phyloP scores from a whole-genome alignment of 2,329 filamentous ascomycete genomes.

The Colletotrichum acutatum region DNA sequence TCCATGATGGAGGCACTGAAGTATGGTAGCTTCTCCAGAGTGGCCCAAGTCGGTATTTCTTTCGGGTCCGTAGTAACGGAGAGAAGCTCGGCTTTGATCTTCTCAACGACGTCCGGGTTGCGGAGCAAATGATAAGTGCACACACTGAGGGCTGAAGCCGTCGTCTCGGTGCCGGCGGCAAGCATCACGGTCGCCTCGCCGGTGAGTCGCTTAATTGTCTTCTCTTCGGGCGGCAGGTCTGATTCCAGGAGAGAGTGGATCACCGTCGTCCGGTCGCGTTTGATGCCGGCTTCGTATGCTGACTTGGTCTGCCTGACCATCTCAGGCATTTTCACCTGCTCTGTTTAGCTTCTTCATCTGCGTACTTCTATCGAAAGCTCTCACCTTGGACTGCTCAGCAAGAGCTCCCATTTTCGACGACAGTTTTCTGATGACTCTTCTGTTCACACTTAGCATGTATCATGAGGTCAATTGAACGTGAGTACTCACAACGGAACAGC shows the following conservation, averaged over 20 bases:
- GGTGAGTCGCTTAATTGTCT: constrained; percentile 44
- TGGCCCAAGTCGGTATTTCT: constrained; percentile 27
- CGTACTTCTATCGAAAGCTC: background rate
- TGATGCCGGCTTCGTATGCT: background rate
- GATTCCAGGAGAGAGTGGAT: constrained; percentile 39
- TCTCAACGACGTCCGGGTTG: background rate
- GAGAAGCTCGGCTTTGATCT: constrained; percentile 1
- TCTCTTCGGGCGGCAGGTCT: constrained; percentile 48
- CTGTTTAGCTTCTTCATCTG: background rate
- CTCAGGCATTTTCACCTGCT: constrained; percentile 4
- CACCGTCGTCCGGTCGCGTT: background rate
- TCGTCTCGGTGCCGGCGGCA: constrained; percentile 51
- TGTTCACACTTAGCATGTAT: background rate
- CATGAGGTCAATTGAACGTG: no score
- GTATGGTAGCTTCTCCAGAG: constrained; percentile 49
- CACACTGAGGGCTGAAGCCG: background rate
- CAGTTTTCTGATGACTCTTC: background rate
- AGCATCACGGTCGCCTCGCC: constrained; percentile 52
- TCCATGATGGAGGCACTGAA: constrained; percentile 52
- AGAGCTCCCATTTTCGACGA: constrained; percentile 11
- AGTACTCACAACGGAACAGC: constrained; percentile 24
- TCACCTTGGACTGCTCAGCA: constrained; percentile 2
- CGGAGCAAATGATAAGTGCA: constrained; percentile 6
- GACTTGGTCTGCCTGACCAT: background rate
- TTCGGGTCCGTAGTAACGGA: background rate